These are phyloP conservation scores for Trichoderma sp. DNA, from an alignment of 2,329 filamentous ascomycete genomes.

Conservation along the genomic window DNA sequence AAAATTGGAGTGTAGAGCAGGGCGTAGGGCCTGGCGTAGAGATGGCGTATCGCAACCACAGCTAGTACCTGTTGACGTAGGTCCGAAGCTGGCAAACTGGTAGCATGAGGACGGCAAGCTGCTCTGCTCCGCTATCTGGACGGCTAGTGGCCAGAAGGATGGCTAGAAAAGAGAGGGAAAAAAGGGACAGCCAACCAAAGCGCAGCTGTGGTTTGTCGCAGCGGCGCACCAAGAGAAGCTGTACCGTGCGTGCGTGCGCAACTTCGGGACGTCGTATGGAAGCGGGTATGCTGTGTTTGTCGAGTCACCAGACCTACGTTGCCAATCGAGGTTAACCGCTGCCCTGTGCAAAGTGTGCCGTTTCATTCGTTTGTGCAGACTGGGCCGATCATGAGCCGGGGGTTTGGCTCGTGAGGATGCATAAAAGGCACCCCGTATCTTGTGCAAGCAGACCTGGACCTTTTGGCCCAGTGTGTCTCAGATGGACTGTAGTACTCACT, in stretches of 20 bases:
- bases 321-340: conserved; percentile 31
- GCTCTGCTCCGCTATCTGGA: conserved; percentile 12
- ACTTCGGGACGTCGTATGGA: conserved; percentile 20
- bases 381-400: conserved; percentile 33
- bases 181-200: conserved; percentile 12
- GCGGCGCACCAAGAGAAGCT: background rate
- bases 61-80: conserved; percentile 15
- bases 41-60: conserved; percentile 4
- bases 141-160: conserved; percentile 12
- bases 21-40: background rate
- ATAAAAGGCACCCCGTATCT: conserved; percentile 1
- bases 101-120: conserved; percentile 13
- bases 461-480: background rate
- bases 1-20: background rate
- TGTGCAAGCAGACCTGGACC: background rate
- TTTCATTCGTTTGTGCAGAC: conserved; percentile 34
- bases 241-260: conserved; percentile 19
- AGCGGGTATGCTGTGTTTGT: conserved; percentile 21
- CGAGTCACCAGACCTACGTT: conserved; percentile 26
- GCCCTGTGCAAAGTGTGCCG: conserved; percentile 24
- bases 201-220: background rate
- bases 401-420: conserved; percentile 16
- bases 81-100: conserved; percentile 13
- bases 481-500: background rate
- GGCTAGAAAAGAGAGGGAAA: background rate